Conservation (phyloP, 768 basidiomycete species). For the Russula compacta region DNA sequence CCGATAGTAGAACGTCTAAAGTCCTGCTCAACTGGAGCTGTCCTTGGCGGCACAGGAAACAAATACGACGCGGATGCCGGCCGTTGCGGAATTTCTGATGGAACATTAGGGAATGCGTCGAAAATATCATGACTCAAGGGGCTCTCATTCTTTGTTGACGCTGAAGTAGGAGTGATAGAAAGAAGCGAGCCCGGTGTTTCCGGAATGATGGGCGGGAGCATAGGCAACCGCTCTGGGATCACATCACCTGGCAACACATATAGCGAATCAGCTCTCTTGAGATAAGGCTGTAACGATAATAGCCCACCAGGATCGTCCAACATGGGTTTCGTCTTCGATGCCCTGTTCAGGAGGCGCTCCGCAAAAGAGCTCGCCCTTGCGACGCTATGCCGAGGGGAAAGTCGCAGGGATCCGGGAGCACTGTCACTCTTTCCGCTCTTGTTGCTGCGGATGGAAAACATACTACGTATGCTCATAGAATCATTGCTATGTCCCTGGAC, state of each 20-base stretch:
- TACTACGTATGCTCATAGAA: constrained; percentile 22
- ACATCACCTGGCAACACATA: neutral
- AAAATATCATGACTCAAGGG: constrained; percentile 49
- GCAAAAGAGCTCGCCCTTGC: constrained; percentile 20
- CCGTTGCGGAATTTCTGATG: constrained; percentile 32
- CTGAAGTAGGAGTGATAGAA: constrained; percentile 29
- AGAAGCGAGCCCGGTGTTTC: constrained; percentile 30
- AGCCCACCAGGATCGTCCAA: constrained; percentile 16
- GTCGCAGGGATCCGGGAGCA: constrained; percentile 8
- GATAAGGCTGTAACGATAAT: neutral
- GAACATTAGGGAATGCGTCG: constrained; percentile 67
- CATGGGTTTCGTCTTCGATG: constrained; percentile 16
- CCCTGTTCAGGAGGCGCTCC: constrained; percentile 16
- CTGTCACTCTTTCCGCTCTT: constrained; percentile 16
- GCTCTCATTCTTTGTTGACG: constrained; percentile 34
- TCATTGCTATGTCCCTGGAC: constrained; percentile 15
- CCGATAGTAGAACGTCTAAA: constrained; percentile 4
- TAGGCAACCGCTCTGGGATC: constrained; percentile 11
- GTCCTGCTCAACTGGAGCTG: constrained; percentile 1
- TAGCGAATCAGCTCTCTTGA: neutral
- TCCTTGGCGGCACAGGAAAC: constrained; percentile 7
- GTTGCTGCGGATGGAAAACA: constrained; percentile 15
- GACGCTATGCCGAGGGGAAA: constrained; percentile 19
- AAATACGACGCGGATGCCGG: neutral
- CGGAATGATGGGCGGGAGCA: constrained; percentile 22